Evolutionary conservation across 2,329 filamentous ascomycete genomes (phyloP), one percentile per base, ranked within the genome.

Genomic region (Septoria petroselini): DNA sequence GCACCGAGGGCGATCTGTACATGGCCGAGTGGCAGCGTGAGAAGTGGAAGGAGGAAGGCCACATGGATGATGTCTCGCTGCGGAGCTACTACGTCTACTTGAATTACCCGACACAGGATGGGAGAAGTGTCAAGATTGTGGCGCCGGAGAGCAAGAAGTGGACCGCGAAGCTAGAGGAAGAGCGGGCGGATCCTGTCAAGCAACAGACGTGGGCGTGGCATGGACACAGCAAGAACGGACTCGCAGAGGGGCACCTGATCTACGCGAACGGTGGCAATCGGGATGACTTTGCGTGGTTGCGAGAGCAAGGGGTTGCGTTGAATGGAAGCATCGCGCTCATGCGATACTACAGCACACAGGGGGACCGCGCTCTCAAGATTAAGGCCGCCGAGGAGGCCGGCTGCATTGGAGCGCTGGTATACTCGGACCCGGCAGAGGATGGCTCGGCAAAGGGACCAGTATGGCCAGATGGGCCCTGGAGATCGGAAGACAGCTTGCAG

Each of bases 261-360:
- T 98, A 95, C 67, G 91, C 86, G 45, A 96, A 97, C 70, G 95
- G 91, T 63, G 94, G 93, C 9, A 86, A 88, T 35, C 79, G 83
- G 42, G 83, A 88, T 35, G 93, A 98, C 66, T 97, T 94, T 66
- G 77, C 86, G 65, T 73, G 70, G 46, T 73, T 98, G 21, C 74
- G 79, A 51, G 82, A 90, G 46, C 80, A 79, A 55, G 87, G 84
- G 0, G 78, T 97, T 53, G 77, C 86, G 21, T 78, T 88, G 1
- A 80, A 84, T 43, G 91, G 88, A 9, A 84, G 89, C 3, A 89
- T 98, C 63, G 90, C 84, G 1, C 73, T 98, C 27, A 87, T 97
- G 15, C 80, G 88, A 50, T 86, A 93, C 66, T 84, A 86, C 59
- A 89, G 88, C 27, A 81, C 82, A 1, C 82, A 91, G 63, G 74